Conservation (phyloP, 2,329 filamentous ascomycete species). For the Shiraia sp. region DNA sequence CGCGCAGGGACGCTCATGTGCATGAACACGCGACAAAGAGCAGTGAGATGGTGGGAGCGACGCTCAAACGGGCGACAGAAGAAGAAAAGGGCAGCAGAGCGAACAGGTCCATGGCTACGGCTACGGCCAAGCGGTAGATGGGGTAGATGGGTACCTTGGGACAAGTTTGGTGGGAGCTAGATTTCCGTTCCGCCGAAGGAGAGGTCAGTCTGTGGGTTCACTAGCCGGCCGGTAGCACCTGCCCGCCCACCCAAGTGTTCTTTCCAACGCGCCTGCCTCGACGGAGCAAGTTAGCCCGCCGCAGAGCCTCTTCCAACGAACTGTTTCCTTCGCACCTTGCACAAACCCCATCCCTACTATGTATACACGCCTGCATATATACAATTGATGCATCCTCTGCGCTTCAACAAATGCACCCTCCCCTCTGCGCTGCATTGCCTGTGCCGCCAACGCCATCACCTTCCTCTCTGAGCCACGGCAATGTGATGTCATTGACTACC, state of each 20-base stretch:
- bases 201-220: conserved; percentile 8
- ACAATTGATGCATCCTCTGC: no score
- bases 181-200: conserved; percentile 24
- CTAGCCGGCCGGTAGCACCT: conserved; percentile 7
- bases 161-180: conserved; percentile 11
- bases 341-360: no score
- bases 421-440: no score
- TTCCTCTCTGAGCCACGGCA: no score
- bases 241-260: conserved; percentile 10
- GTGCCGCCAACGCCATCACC: no score
- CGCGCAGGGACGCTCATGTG: conserved; percentile 12
- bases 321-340: background rate
- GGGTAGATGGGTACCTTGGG: background rate
- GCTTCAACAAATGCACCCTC: no score
- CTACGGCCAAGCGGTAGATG: conserved; percentile 14
- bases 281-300: conserved; percentile 1
- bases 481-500: no score
- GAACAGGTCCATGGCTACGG: conserved; percentile 20
- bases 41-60: background rate
- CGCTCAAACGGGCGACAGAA: conserved; percentile 7
- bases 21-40: conserved; percentile 1
- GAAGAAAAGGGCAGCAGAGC: conserved; percentile 1
- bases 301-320: background rate
- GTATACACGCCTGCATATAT: no score
- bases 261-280: no score